A percentile compares a stretch with the other conserved stretches of the same genome.
Evolutionary conservation across 2,329 filamentous ascomycete genomes (phyloP).

Genomic region (Beauveria scarabaeidicola): DNA sequence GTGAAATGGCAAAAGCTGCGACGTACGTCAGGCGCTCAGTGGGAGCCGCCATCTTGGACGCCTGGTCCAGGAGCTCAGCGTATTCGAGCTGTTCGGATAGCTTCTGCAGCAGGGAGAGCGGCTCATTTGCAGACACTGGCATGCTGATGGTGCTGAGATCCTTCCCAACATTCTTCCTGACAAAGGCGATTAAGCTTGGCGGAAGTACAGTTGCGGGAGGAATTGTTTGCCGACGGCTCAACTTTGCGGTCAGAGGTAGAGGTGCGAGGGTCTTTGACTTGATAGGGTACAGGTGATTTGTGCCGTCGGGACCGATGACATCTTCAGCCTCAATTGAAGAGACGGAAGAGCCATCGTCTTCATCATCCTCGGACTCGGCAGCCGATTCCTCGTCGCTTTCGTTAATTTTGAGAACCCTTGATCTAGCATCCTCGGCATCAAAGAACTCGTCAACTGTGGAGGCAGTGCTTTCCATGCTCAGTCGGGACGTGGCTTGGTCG

Average conservation of each 20-base stretch:
- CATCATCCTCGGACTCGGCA: conserved; percentile 45
- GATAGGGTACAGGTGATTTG: conserved; percentile 57
- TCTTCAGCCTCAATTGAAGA: conserved; percentile 54
- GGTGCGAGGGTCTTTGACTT: conserved; percentile 70
- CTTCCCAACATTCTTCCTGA: conserved; percentile 96
- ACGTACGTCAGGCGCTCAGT: conserved; percentile 73
- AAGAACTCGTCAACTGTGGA: conserved; percentile 84
- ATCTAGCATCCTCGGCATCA: conserved; percentile 63
- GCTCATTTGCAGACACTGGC: conserved; percentile 95
- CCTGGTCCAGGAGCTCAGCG: conserved; percentile 70
- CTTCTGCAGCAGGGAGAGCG: conserved; percentile 77
- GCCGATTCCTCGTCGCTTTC: conserved; percentile 59
- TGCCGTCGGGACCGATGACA: conserved; percentile 50
- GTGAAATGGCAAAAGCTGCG: conserved; percentile 82
- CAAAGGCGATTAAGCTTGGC: conserved; percentile 85
- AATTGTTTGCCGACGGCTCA: conserved; percentile 63
- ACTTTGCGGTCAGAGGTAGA: conserved; percentile 58
- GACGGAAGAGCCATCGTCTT: conserved; percentile 49
- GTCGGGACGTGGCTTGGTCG: conserved; percentile 35
- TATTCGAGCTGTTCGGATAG: conserved; percentile 90
- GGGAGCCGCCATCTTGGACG: conserved; percentile 51
- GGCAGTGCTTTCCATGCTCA: conserved; percentile 68
- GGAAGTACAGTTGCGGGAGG: conserved; percentile 68
- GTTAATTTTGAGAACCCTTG: conserved; percentile 65
- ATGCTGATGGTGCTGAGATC: conserved; percentile 94